A percentile compares a stretch with the other conserved stretches of the same genome.
Conservation (phyloP, 371 early-diverging fungal species). For the Mucor lusitanicus region DNA sequence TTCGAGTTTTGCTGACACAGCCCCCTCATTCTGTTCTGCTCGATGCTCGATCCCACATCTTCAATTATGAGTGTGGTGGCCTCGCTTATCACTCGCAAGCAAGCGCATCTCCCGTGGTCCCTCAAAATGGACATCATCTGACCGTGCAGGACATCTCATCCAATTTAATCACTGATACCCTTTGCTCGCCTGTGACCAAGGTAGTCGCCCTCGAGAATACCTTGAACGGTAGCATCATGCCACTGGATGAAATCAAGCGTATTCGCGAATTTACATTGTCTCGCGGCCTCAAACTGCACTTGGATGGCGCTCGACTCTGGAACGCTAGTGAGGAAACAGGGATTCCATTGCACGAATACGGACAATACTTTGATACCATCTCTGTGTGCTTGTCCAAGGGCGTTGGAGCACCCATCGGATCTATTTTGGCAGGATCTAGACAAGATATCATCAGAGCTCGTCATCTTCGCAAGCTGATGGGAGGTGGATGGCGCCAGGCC, state of each 20-base stretch:
- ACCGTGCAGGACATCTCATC: conserved; percentile 63
- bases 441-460: conserved; percentile 69
- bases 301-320: conserved; percentile 93
- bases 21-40: conserved; percentile 83
- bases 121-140: conserved; percentile 59
- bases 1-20: conserved; percentile 70
- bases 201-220: conserved; percentile 91
- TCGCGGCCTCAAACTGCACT: conserved; percentile 64
- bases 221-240: conserved; percentile 78
- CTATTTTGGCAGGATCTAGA: conserved; percentile 68
- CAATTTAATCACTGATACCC: conserved; percentile 24
- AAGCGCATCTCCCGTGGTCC: conserved; percentile 62
- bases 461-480: conserved; percentile 84
- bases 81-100: conserved; percentile 82
- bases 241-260: conserved; percentile 66
- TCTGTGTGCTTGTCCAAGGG: conserved; percentile 90
- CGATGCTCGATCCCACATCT: conserved; percentile 81
- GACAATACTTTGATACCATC: conserved; percentile 73
- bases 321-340: conserved; percentile 78
- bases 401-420: conserved; percentile 88
- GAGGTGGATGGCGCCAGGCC: conserved; percentile 92
- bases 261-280: conserved; percentile 59
- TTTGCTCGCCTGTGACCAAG: conserved; percentile 30
- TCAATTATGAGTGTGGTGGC: conserved; percentile 79
- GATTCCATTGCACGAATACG: conserved; percentile 67